A percentile compares a stretch with the other conserved stretches of the same genome.
Evolutionary conservation across 1,139 yeast species (phyloP).

Genomic region (Nakaseomyces bracarensis): DNA sequence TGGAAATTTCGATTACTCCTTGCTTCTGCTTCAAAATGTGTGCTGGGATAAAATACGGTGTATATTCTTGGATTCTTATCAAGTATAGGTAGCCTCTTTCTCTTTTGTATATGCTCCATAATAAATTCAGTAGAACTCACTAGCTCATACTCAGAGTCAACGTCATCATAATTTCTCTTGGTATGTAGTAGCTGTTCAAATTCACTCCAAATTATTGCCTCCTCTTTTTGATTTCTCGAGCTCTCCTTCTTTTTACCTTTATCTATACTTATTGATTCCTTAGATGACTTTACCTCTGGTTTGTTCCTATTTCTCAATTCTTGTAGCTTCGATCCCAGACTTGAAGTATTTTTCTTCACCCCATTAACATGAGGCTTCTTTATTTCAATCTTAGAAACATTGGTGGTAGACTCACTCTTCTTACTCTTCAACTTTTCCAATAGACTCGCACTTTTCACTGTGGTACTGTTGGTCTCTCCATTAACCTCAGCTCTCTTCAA

Average conservation of each 20-base stretch:
- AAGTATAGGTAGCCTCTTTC: not conserved
- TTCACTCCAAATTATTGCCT: not conserved
- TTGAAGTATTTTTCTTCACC: constrained; percentile 2
- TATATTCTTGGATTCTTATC: constrained; percentile 5
- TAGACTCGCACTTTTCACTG: constrained; percentile 4
- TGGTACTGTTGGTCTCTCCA: not conserved
- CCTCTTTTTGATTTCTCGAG: too few species aligned
- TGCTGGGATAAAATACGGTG: constrained; percentile 22
- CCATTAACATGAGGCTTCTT: not conserved
- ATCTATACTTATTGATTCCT: not conserved
- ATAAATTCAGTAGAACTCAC: not conserved
- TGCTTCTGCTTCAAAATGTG: constrained; percentile 21
- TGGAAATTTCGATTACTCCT: constrained; percentile 50
- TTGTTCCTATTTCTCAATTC: not conserved
- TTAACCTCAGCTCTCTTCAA: constrained; percentile 9
- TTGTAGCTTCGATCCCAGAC: not conserved
- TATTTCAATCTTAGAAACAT: too few species aligned
- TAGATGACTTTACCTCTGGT: not conserved
- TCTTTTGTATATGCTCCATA: not conserved
- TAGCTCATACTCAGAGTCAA: not conserved
- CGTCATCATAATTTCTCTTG: not conserved
- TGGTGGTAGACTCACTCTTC: not conserved
- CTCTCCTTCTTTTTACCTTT: too few species aligned
- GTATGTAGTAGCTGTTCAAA: not conserved
- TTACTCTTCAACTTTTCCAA: constrained; percentile 4